Evolutionary conservation across 2,329 filamentous ascomycete species (phyloP).

Genomic region (Geosmithia putterillii): DNA sequence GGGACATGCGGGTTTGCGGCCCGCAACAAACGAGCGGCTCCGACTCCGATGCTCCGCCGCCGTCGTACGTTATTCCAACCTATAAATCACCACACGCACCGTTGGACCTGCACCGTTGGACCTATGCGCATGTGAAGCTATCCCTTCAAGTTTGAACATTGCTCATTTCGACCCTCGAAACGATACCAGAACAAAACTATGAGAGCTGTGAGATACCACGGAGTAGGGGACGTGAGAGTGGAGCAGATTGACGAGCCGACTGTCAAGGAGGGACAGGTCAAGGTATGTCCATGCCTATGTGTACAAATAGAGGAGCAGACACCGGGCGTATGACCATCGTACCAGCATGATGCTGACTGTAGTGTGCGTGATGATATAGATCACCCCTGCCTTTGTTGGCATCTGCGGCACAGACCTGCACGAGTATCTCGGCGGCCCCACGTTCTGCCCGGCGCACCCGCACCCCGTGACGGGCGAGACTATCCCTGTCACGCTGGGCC

Average conservation of each 20-base stretch:
- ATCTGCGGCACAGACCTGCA: slow-evolving; percentile 32
- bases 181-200: slow-evolving; percentile 16
- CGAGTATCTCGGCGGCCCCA: slow-evolving; percentile 18
- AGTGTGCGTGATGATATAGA: slow-evolving; percentile 6
- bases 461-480: slow-evolving; percentile 45
- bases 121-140: no score
- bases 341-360: no score
- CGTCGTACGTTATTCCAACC: no score
- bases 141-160: no score
- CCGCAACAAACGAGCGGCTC: neutral
- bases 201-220: slow-evolving; percentile 42
- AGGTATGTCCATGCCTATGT: neutral
- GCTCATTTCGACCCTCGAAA: no score
- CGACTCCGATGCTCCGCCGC: neutral
- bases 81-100: no score
- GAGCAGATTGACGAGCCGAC: slow-evolving; percentile 34
- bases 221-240: slow-evolving; percentile 40
- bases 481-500: slow-evolving; percentile 48
- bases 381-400: slow-evolving; percentile 26
- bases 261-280: slow-evolving; percentile 36
- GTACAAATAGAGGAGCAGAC: no score
- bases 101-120: no score
- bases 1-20: neutral
- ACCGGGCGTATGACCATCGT: no score
- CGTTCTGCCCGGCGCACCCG: slow-evolving; percentile 23